These are phyloP conservation scores for Solanum chilense DNA, from an alignment of 257 asterid species.

Conservation along the genomic window DNA sequence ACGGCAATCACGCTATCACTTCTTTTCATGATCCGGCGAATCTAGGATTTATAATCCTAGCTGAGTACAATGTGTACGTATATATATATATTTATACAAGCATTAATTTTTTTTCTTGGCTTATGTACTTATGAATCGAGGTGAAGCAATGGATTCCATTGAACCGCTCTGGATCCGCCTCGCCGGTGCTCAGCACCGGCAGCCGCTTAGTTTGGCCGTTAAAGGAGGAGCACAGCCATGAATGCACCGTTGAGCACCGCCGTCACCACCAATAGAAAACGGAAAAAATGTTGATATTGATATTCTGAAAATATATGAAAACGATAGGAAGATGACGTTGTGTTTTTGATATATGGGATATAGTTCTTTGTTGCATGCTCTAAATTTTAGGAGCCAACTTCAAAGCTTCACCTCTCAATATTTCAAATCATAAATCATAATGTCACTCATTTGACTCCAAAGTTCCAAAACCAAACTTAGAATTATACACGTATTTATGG, in stretches of 20 bases:
- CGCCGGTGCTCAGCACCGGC: constrained; percentile 14
- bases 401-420: not conserved
- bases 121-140: not conserved
- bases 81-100: not conserved
- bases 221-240: constrained; percentile 25
- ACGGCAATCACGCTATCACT: constrained; percentile 28
- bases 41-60: not conserved
- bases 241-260: not conserved
- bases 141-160: not conserved
- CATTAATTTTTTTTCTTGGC: not conserved
- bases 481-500: too few species aligned
- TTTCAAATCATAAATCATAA: not conserved
- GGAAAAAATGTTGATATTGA: not conserved
- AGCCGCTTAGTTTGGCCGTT: constrained; percentile 1
- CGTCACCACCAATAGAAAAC: not conserved
- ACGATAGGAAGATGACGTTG: not conserved
- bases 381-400: not conserved
- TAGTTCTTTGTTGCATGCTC: not conserved
- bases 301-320: not conserved
- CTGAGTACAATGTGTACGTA: not conserved
- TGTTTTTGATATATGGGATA: not conserved
- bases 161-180: not conserved
- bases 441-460: not conserved
- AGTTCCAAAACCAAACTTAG: not conserved
- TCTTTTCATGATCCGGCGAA: constrained; percentile 6